These are phyloP conservation scores for Neophaeococcomyces aloes DNA, from an alignment of 2,329 filamentous ascomycete genomes.

Conservation along the genomic window DNA sequence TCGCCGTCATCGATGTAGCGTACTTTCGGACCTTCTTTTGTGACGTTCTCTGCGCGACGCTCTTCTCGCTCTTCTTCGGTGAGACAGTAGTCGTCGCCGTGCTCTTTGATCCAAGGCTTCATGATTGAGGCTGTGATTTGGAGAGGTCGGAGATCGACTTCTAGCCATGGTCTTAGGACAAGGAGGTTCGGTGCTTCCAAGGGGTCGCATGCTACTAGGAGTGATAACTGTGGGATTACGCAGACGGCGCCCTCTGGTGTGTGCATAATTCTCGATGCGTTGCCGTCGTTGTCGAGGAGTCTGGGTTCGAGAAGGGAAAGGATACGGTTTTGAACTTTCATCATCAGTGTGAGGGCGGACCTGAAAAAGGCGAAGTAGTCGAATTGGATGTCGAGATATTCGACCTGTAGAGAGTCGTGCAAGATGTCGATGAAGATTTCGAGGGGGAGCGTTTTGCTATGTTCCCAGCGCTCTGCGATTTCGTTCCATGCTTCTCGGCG, in stretches of 20 bases:
- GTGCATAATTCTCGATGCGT: no score
- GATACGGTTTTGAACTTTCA: neutral
- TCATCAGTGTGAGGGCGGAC: neutral
- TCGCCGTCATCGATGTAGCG: neutral
- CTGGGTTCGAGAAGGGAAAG: neutral
- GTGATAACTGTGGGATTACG: no score
- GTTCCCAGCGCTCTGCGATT: neutral
- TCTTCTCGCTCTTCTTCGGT: neutral
- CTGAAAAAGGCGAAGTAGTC: conserved; percentile 2
- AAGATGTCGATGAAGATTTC: neutral
- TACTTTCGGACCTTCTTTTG: neutral
- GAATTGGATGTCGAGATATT: neutral
- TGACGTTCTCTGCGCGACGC: neutral
- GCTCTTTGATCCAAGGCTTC: neutral
- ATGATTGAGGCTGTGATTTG: neutral
- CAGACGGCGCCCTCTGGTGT: no score
- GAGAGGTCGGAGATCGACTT: neutral
- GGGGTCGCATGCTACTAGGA: neutral
- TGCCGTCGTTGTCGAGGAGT: neutral
- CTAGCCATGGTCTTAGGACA: neutral
- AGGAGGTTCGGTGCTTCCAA: neutral
- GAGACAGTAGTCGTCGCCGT: neutral
- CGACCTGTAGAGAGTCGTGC: neutral
- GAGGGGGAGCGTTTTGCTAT: neutral
- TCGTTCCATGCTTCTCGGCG: neutral